Evolutionary conservation across 805 yeast genomes (phyloP).

Genomic region (Yamadazyma ubonensis): DNA sequence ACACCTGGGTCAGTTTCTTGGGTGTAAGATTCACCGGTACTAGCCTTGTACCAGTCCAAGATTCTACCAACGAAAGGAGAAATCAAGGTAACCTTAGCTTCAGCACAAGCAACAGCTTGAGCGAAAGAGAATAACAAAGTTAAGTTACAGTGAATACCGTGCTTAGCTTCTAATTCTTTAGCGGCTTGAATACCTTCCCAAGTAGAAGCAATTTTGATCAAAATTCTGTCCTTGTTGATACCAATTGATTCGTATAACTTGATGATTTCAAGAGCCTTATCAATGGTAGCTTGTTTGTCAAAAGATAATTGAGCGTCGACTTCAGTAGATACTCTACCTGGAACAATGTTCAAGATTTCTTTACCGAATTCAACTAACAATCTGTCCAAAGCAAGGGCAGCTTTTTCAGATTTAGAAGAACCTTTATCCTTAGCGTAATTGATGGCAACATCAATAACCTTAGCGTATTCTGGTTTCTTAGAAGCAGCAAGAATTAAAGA

Average conservation of each 20-base stretch:
- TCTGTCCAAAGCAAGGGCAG: constrained; percentile 82
- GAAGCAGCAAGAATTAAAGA: constrained; percentile 95
- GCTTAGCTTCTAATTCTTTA: constrained; percentile 83
- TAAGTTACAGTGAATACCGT: constrained; percentile 92
- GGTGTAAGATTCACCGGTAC: constrained; percentile 84
- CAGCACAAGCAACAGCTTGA: constrained; percentile 99
- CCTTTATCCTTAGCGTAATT: constrained; percentile 68
- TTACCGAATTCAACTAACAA: constrained; percentile 94
- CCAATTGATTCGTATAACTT: constrained; percentile 83
- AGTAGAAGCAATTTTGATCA: constrained; percentile 96
- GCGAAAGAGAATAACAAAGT: constrained; percentile 91
- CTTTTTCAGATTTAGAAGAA: constrained; percentile 60
- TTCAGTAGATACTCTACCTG: constrained; percentile 99
- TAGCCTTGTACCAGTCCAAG: constrained; percentile 96
- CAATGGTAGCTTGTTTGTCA: constrained; percentile 89
- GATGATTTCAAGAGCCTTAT: constrained; percentile 91
- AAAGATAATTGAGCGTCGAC: constrained; percentile 98
- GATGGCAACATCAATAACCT: constrained; percentile 87
- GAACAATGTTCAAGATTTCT: constrained; percentile 89
- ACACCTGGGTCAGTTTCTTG: constrained; percentile 95
- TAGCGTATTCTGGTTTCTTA: constrained; percentile 83
- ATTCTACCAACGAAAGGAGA: constrained; percentile 99
- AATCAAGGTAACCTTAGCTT: constrained; percentile 91
- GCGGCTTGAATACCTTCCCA: constrained; percentile 99
- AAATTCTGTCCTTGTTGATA: constrained; percentile 81